phyloP scores from a whole-genome alignment of 2,329 filamentous ascomycete genomes.

The Epichloe sp. region DNA sequence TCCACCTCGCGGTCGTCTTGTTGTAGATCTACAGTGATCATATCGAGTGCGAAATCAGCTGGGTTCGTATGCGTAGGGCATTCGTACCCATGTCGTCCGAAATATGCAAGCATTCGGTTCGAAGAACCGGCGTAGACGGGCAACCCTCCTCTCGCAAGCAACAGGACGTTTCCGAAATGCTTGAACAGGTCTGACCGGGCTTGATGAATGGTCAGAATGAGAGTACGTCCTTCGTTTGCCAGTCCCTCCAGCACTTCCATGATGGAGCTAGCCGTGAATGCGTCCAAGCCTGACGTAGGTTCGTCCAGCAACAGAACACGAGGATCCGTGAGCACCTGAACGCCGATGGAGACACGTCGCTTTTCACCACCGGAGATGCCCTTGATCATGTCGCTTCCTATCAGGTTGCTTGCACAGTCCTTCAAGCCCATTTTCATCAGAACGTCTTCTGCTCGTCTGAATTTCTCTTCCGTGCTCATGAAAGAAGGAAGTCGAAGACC shows the following conservation, averaged over 20 bases:
- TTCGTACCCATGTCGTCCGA: slow-evolving; percentile 43
- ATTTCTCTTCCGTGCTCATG: slow-evolving; percentile 57
- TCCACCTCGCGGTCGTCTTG: slow-evolving; percentile 47
- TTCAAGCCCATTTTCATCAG: slow-evolving; percentile 64
- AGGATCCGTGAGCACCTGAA: slow-evolving; percentile 65
- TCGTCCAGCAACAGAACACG: slow-evolving; percentile 62
- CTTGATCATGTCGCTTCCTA: slow-evolving; percentile 60
- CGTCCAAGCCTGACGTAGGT: slow-evolving; percentile 63
- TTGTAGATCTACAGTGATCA: slow-evolving; percentile 65
- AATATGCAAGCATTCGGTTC: slow-evolving; percentile 51
- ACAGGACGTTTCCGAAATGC: slow-evolving; percentile 57
- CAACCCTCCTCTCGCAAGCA: slow-evolving; percentile 56
- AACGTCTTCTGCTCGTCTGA: slow-evolving; percentile 54
- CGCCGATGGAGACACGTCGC: slow-evolving; percentile 61
- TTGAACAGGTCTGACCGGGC: slow-evolving; percentile 59
- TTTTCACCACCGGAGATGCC: slow-evolving; percentile 74
- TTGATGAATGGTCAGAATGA: slow-evolving; percentile 69
- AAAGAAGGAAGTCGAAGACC: slow-evolving; percentile 56
- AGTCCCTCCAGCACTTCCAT: slow-evolving; percentile 60
- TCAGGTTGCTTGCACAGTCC: slow-evolving; percentile 62
- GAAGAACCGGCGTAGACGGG: slow-evolving; percentile 55
- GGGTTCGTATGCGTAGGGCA: slow-evolving; percentile 62
- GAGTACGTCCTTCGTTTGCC: slow-evolving; percentile 58
- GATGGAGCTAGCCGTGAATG: slow-evolving; percentile 66
- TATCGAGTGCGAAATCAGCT: slow-evolving; percentile 63